Percentiles rank a stretch among this genome's conserved stretches.
Evolutionary conservation across 768 basidiomycete species (phyloP).

Genomic region (Lactarius hatsudake): DNA sequence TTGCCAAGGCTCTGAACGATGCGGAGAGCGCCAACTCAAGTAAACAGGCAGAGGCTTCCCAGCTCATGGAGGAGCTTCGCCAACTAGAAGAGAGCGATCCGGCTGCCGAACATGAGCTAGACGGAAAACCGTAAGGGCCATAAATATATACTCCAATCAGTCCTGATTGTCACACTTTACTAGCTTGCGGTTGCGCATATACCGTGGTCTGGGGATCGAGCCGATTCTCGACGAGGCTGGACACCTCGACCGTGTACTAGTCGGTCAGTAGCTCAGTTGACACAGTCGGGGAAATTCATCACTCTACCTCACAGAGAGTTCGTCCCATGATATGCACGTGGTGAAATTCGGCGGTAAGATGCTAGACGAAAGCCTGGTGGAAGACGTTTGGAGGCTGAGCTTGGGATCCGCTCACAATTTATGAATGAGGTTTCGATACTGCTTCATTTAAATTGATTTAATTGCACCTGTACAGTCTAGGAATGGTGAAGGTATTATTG

Average conservation of each 20-base stretch:
- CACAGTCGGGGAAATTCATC: background rate
- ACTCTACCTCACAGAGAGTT: conserved; percentile 28
- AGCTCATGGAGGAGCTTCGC: conserved; percentile 61
- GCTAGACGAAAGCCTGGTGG: conserved; percentile 5
- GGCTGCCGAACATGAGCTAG: conserved; percentile 68
- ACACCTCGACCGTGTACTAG: conserved; percentile 55
- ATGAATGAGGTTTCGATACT: background rate
- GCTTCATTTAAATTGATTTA: background rate
- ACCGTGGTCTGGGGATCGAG: conserved; percentile 70
- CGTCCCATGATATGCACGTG: conserved; percentile 24
- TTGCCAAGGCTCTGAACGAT: conserved; percentile 74
- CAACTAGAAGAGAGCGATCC: conserved; percentile 67
- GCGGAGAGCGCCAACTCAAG: conserved; percentile 60
- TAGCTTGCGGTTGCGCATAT: conserved; percentile 67
- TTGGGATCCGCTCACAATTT: background rate
- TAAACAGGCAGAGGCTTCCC: conserved; percentile 67
- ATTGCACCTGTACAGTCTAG: conserved; percentile 1
- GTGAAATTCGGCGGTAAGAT: conserved; percentile 6
- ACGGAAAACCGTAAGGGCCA: conserved; percentile 58
- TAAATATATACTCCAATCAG: background rate
- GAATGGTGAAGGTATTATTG: background rate
- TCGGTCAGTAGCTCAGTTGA: conserved; percentile 48
- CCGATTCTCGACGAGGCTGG: conserved; percentile 57
- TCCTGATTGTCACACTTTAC: background rate
- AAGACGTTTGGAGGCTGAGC: conserved; percentile 24